Base-by-base conservation (phyloP, 305 asterid species). In the Andrographis paniculata region DNA sequence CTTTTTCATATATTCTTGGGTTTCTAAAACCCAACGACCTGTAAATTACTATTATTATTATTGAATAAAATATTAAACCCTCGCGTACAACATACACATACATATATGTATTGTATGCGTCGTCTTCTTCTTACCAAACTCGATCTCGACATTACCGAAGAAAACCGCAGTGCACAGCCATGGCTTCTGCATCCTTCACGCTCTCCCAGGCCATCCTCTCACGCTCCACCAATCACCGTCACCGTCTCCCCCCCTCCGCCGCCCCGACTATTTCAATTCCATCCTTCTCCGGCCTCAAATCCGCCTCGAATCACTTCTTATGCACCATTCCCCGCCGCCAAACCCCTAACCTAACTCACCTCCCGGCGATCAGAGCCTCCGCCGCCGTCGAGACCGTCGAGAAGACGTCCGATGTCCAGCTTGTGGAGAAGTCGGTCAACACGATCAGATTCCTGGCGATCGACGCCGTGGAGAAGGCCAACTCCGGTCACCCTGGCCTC, bases 111-210 rank as follows among this genome's bases (percentile, higher is more conserved):
- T 24, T 24, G 4, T 24, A 3, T 24, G 4, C 8, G 4, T 24
- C 8, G 4, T 31, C 11, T 5, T 31, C 12, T 31, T 31, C 37
- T 10, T 11, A 1, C 2, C 12, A 31, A 31, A 5, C 37, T 31
- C 37, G 13, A n/a, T 37, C 14, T 37, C 42, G 42, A 13, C 42
- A 37, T 5, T 37, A 5, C 42, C 42, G 42, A 37, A 37, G 42
- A 1, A 4, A 1, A 37, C 16, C 42, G 8, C 14, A 1, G 17
- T 13, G 14, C 60, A 27, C 45, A 71, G 76, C 79, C 82, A 87
- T 87, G 97, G 97, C 97, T 59, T 77, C 98, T 23, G 95, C 18
- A 78, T 83, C 60, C 83, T 96, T 27, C 96, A 83, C 45, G 70
- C 73, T 47, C 88, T 83, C 61, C 57, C 95, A 18, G 84, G 82